Percentiles rank a stretch among this genome's conserved stretches.
These are phyloP conservation scores for Glaciozyma antarctica DNA, from an alignment of 768 basidiomycete species.

Conservation along the genomic window DNA sequence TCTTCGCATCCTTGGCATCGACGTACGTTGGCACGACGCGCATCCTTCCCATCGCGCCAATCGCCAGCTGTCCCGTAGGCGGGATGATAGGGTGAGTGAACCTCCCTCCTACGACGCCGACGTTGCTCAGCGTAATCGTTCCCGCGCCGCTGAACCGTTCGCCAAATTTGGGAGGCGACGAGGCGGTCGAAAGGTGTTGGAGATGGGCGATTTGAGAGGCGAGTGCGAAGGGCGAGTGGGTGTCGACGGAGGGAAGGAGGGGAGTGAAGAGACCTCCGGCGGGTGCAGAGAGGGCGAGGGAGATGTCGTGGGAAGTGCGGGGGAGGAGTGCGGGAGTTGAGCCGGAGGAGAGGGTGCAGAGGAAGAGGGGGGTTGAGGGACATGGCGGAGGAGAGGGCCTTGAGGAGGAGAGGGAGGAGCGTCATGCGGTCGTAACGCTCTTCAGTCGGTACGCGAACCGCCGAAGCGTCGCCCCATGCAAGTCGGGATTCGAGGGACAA, in stretches of 20 bases:
- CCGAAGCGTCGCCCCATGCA: not conserved
- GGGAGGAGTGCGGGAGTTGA: constrained; percentile 21
- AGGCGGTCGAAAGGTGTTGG: constrained; percentile 49
- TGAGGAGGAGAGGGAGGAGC: constrained; percentile 72
- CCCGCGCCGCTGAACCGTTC: constrained; percentile 38
- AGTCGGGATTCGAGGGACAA: not conserved
- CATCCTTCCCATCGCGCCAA: constrained; percentile 69
- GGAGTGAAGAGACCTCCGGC: constrained; percentile 64
- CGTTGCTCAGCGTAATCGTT: constrained; percentile 70
- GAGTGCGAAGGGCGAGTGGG: constrained; percentile 39
- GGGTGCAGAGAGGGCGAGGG: constrained; percentile 65
- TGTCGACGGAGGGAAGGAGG: constrained; percentile 52
- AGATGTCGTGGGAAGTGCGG: constrained; percentile 56
- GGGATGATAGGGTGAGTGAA: constrained; percentile 65
- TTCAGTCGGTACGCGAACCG: not conserved
- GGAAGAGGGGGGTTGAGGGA: constrained; percentile 73
- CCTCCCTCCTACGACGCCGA: constrained; percentile 66
- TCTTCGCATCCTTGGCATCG: constrained; percentile 10
- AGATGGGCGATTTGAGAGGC: constrained; percentile 56
- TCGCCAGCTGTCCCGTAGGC: constrained; percentile 73
- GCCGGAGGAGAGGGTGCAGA: constrained; percentile 50
- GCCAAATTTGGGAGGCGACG: constrained; percentile 17
- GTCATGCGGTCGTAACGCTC: constrained; percentile 50
- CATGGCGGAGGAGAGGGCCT: constrained; percentile 71
- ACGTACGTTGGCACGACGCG: constrained; percentile 38